Evolutionary conservation across 805 yeast species (phyloP).

Genomic region (Nakazawaea populi): DNA sequence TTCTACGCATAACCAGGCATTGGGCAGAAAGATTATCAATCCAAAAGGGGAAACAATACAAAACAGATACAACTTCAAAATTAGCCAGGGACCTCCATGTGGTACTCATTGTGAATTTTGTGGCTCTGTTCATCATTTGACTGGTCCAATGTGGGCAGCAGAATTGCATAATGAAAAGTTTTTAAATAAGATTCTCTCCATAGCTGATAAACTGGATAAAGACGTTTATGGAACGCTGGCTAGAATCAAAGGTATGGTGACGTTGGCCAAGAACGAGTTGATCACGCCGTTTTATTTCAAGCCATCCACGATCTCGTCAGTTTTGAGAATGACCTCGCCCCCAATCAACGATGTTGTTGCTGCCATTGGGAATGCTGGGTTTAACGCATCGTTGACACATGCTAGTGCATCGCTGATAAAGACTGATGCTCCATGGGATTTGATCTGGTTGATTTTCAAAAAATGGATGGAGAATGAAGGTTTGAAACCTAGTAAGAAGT

Average conservation of each 20-base stretch:
- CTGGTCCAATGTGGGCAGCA: constrained; percentile 98
- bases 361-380: constrained; percentile 83
- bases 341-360: constrained; percentile 65
- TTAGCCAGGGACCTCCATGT: constrained; percentile 59
- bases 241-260: constrained; percentile 89
- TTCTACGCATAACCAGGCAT: constrained; percentile 58
- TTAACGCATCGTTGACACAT: constrained; percentile 79
- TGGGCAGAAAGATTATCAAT: constrained; percentile 54
- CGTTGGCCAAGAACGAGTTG: constrained; percentile 73
- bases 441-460: constrained; percentile 66
- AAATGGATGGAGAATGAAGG: constrained; percentile 44
- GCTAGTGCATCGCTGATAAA: constrained; percentile 81
- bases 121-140: constrained; percentile 62
- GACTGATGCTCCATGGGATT: constrained; percentile 84
- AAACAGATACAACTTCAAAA: constrained; percentile 42
- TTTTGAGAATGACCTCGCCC: constrained; percentile 79
- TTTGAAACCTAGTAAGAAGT: constrained; percentile 31
- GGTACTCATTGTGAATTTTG: constrained; percentile 66
- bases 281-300: constrained; percentile 75
- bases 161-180: constrained; percentile 66
- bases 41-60: constrained; percentile 16
- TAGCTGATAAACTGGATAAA: constrained; percentile 44
- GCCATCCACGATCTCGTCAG: constrained; percentile 69
- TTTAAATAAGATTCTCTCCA: constrained; percentile 53
- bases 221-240: constrained; percentile 70